Evolutionary conservation across 192 early-diverging fungal genomes (phyloP).

Genomic region (Backusella australiensis): DNA sequence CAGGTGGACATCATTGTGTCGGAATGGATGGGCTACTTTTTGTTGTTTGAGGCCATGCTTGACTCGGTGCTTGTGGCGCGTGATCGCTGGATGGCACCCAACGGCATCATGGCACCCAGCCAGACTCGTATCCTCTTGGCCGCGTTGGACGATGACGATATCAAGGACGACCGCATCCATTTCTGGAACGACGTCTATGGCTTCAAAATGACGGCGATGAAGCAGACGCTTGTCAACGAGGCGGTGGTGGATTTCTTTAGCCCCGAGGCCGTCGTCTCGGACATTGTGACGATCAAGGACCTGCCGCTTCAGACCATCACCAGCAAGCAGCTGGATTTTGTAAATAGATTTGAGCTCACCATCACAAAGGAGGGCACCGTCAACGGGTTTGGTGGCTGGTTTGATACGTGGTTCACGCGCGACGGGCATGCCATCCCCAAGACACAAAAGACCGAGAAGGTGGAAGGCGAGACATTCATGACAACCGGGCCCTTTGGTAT

Average conservation of each 20-base stretch:
- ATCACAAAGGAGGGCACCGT: conserved; percentile 62
- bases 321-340: conserved; percentile 71
- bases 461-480: conserved; percentile 26
- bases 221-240: conserved; percentile 67
- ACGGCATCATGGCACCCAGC: conserved; percentile 65
- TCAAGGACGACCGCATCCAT: conserved; percentile 62
- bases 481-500: conserved; percentile 68
- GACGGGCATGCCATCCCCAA: conserved; percentile 54
- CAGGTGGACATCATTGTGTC: conserved; percentile 85
- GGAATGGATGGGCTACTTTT: conserved; percentile 95
- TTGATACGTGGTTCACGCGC: conserved; percentile 86
- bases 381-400: conserved; percentile 86
- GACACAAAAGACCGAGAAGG: conserved; percentile 23
- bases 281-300: conserved; percentile 62
- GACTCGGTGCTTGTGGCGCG: conserved; percentile 85
- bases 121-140: conserved; percentile 69
- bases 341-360: conserved; percentile 63
- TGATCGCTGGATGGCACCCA: conserved; percentile 70
- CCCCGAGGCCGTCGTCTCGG: conserved; percentile 64
- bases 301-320: conserved; percentile 73
- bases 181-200: conserved; percentile 96
- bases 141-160: conserved; percentile 76
- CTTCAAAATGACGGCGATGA: conserved; percentile 90
- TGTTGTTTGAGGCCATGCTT: conserved; percentile 89
- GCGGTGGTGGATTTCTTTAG: conserved; percentile 81